Base-by-base conservation (phyloP, 2,329 filamentous ascomycete genomes). In the Arthrinium puccinioides region DNA sequence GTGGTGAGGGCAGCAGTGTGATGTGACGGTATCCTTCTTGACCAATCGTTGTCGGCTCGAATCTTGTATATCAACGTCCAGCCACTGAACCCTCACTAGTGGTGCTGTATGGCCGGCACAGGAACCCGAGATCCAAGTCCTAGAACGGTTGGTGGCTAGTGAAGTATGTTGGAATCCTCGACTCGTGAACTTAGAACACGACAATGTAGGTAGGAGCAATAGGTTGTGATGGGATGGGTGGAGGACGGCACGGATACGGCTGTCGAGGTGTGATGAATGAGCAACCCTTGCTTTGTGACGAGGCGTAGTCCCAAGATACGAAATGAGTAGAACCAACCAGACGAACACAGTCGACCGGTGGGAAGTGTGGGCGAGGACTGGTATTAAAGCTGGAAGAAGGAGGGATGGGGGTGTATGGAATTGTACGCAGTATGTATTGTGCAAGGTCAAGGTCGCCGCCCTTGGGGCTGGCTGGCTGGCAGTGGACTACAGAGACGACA, bases 391-490 rank as follows among this genome's bases (percentile, higher is more conserved):
- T 18, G 20, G 20, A 35, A 25, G 24, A 28, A 20, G 30, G 21
- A 20, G 23, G 23, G 24, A 16, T 15, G 31, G 32, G 29, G 26
- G 32, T 32, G 32, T 42, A 42, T 42, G 40, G 32, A 37, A 42
- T 24, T 39, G 40, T 38, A 42, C 39, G 40, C 39, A 39, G n/a
- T n/a, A n/a, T 33, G 8, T 13, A 9, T 25, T 33, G 31, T 42
- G 26, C 28, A 36, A 28, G 36, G 36, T 42, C 32, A 23, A 31
- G 37, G 36, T 31, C 36, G 32, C 23, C 31, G 36, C 24, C 38
- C 28, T 24, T 27, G 26, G 21, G 25, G 33, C 35, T 38, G 40
- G 37, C 29, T 23, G 26, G 32, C 35, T 25, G 23, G 35, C 32
- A 39, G 29, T 38, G 40, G 37, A 32, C 32, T 31, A 30, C 21